These are phyloP conservation scores for Pilatotrama ljubarskyi DNA, from an alignment of 768 basidiomycete genomes.

Conservation along the genomic window DNA sequence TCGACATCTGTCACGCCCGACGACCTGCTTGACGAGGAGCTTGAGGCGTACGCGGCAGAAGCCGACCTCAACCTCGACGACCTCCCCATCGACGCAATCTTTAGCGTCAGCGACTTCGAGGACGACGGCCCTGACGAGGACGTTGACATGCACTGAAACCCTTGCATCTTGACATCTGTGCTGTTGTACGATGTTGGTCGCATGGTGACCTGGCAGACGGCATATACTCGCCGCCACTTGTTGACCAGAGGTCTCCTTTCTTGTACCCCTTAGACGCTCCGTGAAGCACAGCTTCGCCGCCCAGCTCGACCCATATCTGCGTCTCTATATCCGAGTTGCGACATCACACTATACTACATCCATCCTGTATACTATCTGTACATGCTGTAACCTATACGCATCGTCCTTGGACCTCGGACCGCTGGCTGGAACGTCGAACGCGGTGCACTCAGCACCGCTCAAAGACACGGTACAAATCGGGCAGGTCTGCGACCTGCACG, in stretches of 20 bases:
- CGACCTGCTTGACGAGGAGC: slow-evolving; percentile 57
- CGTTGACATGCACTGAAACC: slow-evolving; percentile 12
- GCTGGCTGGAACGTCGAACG: not conserved
- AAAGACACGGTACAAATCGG: slow-evolving; percentile 92
- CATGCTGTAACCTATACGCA: not conserved
- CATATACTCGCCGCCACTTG: not conserved
- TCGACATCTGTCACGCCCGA: slow-evolving; percentile 37
- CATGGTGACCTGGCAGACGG: not conserved
- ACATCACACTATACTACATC: not conserved
- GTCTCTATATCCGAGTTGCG: not conserved
- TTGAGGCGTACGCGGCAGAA: slow-evolving; percentile 61
- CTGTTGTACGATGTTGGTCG: not conserved
- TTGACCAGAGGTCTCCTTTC: not conserved
- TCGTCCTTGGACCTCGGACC: not conserved
- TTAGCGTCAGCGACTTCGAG: slow-evolving; percentile 30
- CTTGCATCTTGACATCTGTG: too few relatives aligned
- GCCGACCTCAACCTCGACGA: slow-evolving; percentile 33
- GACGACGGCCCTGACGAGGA: slow-evolving; percentile 23
- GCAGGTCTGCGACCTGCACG: slow-evolving; percentile 85
- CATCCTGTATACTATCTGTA: not conserved
- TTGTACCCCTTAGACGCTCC: not conserved
- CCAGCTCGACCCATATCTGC: not conserved
- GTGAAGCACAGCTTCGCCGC: not conserved
- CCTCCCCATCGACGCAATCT: slow-evolving; percentile 29
- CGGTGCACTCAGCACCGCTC: slow-evolving; percentile 67